A percentile compares a stretch with the other conserved stretches of the same genome.
Conservation (phyloP, 139 green algal genomes). For the Zygnema circumcarinatum region DNA sequence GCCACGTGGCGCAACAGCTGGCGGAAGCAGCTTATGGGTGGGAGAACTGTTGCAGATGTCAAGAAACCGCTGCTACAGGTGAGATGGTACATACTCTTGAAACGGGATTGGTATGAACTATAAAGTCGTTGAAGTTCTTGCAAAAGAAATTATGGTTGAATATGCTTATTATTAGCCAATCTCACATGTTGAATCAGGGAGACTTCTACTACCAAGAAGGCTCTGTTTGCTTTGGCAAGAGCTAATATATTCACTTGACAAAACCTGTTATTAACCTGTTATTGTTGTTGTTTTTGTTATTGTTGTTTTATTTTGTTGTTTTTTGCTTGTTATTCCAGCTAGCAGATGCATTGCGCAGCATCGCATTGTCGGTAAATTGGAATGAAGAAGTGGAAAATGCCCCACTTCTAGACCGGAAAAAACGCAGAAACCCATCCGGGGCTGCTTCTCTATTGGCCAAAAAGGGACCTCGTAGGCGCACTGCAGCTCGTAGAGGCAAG, state of each 20-base stretch:
- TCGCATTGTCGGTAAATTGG: slow-evolving; percentile 24
- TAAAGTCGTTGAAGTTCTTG: too few species aligned
- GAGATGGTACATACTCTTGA: neutral
- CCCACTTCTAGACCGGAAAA: neutral
- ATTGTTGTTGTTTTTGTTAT: too few species aligned
- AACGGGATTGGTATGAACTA: too few species aligned
- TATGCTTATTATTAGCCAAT: too few species aligned
- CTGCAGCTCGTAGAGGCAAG: neutral
- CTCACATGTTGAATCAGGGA: too few species aligned
- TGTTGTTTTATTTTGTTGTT: neutral
- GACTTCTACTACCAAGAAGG: too few species aligned
- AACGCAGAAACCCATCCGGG: neutral
- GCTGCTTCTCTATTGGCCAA: neutral
- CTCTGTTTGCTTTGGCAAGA: too few species aligned
- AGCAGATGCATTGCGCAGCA: neutral
- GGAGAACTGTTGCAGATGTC: neutral
- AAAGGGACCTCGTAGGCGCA: neutral
- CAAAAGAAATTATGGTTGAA: too few species aligned
- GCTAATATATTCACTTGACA: too few species aligned
- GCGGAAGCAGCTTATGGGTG: neutral
- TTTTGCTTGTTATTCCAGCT: neutral
- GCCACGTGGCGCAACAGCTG: slow-evolving; percentile 28
- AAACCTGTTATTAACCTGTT: too few species aligned
- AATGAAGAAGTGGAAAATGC: slow-evolving; percentile 11
- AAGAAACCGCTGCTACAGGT: slow-evolving; percentile 4